Evolutionary conservation across 2,329 filamentous ascomycete species (phyloP).

Genomic region (Paradendryphiella salina): DNA sequence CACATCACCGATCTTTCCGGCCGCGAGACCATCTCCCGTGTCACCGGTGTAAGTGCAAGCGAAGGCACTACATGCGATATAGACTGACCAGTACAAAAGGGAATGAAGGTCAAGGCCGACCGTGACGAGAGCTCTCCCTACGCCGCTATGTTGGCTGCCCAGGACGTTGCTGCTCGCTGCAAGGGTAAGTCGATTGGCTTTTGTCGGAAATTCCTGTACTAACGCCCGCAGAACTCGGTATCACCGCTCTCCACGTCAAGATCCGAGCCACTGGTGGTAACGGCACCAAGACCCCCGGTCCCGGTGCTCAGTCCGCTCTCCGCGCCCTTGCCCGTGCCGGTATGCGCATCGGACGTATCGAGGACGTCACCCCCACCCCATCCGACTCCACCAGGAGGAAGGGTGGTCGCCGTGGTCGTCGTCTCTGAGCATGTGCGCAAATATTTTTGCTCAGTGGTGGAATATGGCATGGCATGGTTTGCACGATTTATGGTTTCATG

Average conservation of each 20-base stretch:
- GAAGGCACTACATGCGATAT: not conserved
- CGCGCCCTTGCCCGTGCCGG: slow-evolving; percentile 97
- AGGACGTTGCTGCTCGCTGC: slow-evolving; percentile 87
- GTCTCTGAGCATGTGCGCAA: slow-evolving; percentile 74
- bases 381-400: slow-evolving; percentile 99
- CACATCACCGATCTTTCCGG: slow-evolving; percentile 99
- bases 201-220: not conserved
- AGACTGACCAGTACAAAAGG: slow-evolving; percentile 10
- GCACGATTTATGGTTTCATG: slow-evolving; percentile 44
- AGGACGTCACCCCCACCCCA: slow-evolving; percentile 98
- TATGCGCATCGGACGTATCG: slow-evolving; percentile 99
- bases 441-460: slow-evolving; percentile 44
- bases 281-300: slow-evolving; percentile 99
- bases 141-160: slow-evolving; percentile 99
- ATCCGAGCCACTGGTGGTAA: slow-evolving; percentile 99
- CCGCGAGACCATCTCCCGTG: slow-evolving; percentile 99
- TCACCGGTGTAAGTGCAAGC: slow-evolving; percentile 74
- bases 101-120: slow-evolving; percentile 94
- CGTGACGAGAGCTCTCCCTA: slow-evolving; percentile 99
- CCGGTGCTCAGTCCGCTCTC: slow-evolving; percentile 98
- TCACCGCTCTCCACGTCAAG: slow-evolving; percentile 99
- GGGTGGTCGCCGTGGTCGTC: slow-evolving; percentile 99
- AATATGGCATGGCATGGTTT: slow-evolving; percentile 40
- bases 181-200: slow-evolving; percentile 49
- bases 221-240: slow-evolving; percentile 63